These are phyloP conservation scores for Paramecium bursaria DNA, from an alignment of 73 alveolate species.

Conservation along the genomic window DNA sequence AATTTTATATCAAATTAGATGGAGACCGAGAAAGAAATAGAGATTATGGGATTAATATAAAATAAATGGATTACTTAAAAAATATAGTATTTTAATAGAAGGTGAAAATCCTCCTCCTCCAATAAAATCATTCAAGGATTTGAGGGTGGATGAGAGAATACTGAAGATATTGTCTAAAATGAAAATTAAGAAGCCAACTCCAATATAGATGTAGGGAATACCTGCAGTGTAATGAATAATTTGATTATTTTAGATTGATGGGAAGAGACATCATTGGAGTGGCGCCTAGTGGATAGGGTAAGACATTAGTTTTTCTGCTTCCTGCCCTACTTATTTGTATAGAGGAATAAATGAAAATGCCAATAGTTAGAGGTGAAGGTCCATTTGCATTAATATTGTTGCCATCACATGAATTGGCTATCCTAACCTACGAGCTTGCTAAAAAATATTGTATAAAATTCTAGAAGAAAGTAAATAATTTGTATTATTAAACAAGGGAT, in stretches of 20 bases:
- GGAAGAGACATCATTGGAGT: constrained; percentile 94
- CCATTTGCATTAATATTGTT: constrained; percentile 71
- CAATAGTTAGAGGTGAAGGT: constrained; percentile 70
- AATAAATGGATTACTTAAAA: constrained; percentile 31
- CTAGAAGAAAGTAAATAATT: constrained; percentile 8
- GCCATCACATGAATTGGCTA: constrained; percentile 74
- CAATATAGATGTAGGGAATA: constrained; percentile 70
- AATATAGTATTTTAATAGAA: constrained; percentile 55
- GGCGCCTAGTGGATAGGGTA: constrained; percentile 96
- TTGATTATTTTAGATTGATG: constrained; percentile 75
- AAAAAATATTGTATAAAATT: constrained; percentile 59
- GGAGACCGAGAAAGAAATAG: constrained; percentile 70
- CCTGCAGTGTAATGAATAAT: constrained; percentile 58
- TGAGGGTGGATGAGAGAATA: constrained; percentile 64
- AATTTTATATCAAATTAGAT: constrained; percentile 39
- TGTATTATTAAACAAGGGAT: neutral
- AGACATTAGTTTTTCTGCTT: constrained; percentile 89
- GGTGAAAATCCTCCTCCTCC: constrained; percentile 73
- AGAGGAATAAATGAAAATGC: constrained; percentile 66
- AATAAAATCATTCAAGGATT: constrained; percentile 64
- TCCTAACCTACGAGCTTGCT: constrained; percentile 61
- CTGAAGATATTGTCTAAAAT: constrained; percentile 48
- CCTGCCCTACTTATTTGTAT: constrained; percentile 81
- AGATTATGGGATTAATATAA: constrained; percentile 56
- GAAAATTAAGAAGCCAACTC: constrained; percentile 72